Evolutionary conservation across 257 asterid genomes (phyloP).

Genomic region (Fraxinus excelsior): DNA sequence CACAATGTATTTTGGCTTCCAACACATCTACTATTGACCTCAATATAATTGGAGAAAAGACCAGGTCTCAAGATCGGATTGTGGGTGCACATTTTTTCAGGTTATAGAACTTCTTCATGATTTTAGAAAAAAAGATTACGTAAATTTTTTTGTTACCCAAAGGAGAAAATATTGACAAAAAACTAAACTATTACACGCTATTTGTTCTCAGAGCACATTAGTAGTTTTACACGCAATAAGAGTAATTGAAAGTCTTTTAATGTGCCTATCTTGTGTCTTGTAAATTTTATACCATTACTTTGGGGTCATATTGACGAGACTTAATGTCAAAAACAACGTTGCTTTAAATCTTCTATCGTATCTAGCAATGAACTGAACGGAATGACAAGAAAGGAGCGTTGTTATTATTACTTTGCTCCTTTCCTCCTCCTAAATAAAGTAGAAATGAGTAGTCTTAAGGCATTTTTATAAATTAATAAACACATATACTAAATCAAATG

Average conservation of each 20-base stretch:
- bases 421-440: conserved; percentile 18
- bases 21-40: conserved; percentile 97
- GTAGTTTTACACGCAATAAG: conserved; percentile 11
- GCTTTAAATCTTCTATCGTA: background rate
- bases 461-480: conserved; percentile 1
- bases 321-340: background rate
- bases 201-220: background rate
- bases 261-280: background rate
- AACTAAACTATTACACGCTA: background rate
- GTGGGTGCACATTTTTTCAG: conserved; percentile 99
- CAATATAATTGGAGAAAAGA: conserved; percentile 71
- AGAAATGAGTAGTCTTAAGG: conserved; percentile 13
- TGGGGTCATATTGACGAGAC: background rate
- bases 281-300: conserved; percentile 6
- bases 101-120: conserved; percentile 37
- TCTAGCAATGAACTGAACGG: background rate
- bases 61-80: conserved; percentile 77
- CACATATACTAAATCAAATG: conserved; percentile 3
- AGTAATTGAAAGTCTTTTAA: background rate
- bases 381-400: background rate
- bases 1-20: conserved; percentile 93
- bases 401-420: background rate
- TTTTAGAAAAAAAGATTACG: background rate
- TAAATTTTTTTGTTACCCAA: background rate
- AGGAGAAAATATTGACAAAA: background rate